Base-by-base conservation (phyloP, 352 stramenopile species). In the Globisporangium parvum region DNA sequence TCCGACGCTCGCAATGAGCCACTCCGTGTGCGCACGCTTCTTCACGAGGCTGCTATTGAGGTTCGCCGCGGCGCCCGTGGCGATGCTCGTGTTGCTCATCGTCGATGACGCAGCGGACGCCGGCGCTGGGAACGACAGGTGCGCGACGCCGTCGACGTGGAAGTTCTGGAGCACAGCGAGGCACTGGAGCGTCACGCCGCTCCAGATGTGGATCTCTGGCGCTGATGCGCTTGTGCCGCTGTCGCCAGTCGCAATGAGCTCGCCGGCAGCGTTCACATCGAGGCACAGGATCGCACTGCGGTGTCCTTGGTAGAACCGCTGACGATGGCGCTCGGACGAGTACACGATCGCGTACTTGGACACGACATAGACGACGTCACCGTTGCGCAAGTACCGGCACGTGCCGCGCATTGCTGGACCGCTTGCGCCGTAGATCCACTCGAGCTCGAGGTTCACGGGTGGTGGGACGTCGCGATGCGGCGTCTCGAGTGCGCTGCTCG, bases 281-380 rank as follows among this genome's bases (percentile, higher is more conserved):
- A 93, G 31, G 47, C 75, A 91, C 35, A 67, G 70, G 53, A 93
- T 89, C 5, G 66, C 66, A 20, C 66, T 73, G 26, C 59, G 61
- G 57, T 93, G 84, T 0, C 77, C 71, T 37, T 73, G 66, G 58
- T 94, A 94, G 41, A 87, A 85, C 6, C 80, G 84, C 48, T 94
- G 84, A 18, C 71, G 60, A 11, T 94, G 84, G 15, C 62, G 55
- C 23, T 63, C 53, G 5, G 67, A 63, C n/a, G 69, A 77, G 65
- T 91, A 91, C 18, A 94, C 69, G 17, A 94, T 70, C 11, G 73
- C 84, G 46, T 87, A 88, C 45, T 84, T 88, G 28, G 77, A 84
- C 2, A 91, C 77, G 14, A 81, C 70, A 60, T 91, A 92, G 12
- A 88, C 82, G 0, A 80, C 58, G 37, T 92, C 80, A 4, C 82